Evolutionary conservation across 2,329 filamentous ascomycete genomes (phyloP), one percentile per base, ranked within the genome.

Genomic region (Phoma sp.): DNA sequence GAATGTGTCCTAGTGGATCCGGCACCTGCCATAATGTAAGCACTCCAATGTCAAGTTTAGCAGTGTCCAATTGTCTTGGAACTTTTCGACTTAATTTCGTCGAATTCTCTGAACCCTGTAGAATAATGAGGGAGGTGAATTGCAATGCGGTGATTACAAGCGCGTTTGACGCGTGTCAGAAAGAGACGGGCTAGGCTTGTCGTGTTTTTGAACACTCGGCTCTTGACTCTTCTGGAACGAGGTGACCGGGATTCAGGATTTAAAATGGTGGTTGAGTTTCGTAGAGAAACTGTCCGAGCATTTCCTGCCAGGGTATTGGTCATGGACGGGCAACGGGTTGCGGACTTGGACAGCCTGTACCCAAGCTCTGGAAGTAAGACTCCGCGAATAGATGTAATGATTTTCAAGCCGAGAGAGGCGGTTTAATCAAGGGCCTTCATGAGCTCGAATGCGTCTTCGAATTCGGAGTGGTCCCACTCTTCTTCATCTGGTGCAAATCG

Each of bases 381-480:
- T 25, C 23, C 9, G 23, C 23, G 5, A 5, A 25, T 25, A 25
- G 5, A 25, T 25, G 23, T 5, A 25, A 25, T 5, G 5, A 25
- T 5, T n/a, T 30, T 11, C 14, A 5, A n/a, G 6, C 23, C 18
- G 15, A 15, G 17, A 11, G n/a, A 11, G 6, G 15, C 6, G 14
- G 14, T 7, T 46, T 39, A 45, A 9, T 18, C 28, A 1, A 52
- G 29, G 2, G 20, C 30, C 21, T 53, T 53, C 49, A 53, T 53
- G 17, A 53, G 5, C 15, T 53, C 49, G 17, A 53, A 53, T 14
- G 49, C 49, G 17, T 42, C 4, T 12, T 12, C 49, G 9, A 47
- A 68, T 43, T 72, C 70, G 2, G 59, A 48, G 20, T 42, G 56
- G 39, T 71, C 66, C 67, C 68, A 72, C 9, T 63, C 60, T 12